Conservation (phyloP, 768 basidiomycete species). For the Saitozyma podzolica region DNA sequence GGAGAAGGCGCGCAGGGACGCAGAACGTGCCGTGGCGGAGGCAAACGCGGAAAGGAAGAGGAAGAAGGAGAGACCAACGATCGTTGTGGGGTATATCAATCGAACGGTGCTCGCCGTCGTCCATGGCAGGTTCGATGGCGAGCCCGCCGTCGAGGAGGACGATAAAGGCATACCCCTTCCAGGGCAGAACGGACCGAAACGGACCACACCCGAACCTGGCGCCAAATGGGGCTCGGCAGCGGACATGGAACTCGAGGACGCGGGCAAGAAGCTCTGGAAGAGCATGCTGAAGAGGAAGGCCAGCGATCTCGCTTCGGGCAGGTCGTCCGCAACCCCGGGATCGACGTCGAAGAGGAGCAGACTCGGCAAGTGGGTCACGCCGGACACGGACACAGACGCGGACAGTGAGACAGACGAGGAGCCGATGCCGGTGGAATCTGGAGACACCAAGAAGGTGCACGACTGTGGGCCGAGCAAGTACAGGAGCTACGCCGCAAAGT, state of each 20-base stretch:
- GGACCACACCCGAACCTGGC: background rate
- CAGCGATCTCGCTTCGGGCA: background rate
- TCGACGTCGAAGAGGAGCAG: too few species aligned
- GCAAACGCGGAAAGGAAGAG: too few species aligned
- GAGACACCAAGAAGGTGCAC: background rate
- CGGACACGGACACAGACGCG: slow-evolving; percentile 12
- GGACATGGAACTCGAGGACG: background rate
- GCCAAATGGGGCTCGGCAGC: background rate
- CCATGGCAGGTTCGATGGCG: slow-evolving; percentile 3
- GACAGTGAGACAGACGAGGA: slow-evolving; percentile 8
- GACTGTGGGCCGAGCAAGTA: slow-evolving; percentile 15
- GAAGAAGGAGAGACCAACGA: too few species aligned
- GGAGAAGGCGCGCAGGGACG: background rate
- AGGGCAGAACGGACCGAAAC: background rate
- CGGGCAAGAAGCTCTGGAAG: background rate
- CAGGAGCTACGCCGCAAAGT: background rate
- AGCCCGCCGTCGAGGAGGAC: slow-evolving; percentile 10
- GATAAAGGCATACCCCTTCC: slow-evolving; percentile 5
- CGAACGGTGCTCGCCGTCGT: slow-evolving; percentile 9
- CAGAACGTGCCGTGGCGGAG: background rate
- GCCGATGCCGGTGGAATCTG: background rate
- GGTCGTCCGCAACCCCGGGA: background rate
- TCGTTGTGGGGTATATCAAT: background rate
- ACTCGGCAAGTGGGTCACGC: slow-evolving; percentile 2
- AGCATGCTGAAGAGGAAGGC: too few species aligned